Conservation (phyloP, 2,329 filamentous ascomycete genomes). For the Colletotrichum liriopes region DNA sequence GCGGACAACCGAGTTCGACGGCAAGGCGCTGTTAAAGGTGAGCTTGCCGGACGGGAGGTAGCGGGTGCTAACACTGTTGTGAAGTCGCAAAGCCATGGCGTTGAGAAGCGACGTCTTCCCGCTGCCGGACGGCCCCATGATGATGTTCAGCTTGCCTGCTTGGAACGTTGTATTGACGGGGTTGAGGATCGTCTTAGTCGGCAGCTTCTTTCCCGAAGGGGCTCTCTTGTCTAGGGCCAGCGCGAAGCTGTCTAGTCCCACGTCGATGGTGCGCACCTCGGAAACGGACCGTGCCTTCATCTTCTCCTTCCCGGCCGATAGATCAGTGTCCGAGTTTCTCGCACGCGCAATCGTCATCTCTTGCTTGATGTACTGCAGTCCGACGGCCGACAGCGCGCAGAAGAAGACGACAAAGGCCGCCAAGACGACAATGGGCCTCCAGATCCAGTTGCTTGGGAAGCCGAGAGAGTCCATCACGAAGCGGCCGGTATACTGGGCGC, state of each 20-base stretch:
- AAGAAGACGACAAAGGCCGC: conserved; percentile 76
- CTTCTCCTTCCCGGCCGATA: conserved; percentile 80
- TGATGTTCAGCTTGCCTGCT: conserved; percentile 79
- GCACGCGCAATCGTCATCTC: conserved; percentile 80
- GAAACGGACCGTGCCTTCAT: conserved; percentile 69
- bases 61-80: conserved; percentile 72
- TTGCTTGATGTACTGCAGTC: conserved; percentile 75
- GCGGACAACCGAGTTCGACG: conserved; percentile 78
- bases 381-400: conserved; percentile 71
- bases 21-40: conserved; percentile 78
- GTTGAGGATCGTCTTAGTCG: conserved; percentile 74
- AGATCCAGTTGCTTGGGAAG: conserved; percentile 78
- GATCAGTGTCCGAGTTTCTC: conserved; percentile 71
- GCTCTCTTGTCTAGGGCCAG: conserved; percentile 76
- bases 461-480: conserved; percentile 80
- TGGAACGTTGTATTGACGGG: conserved; percentile 78
- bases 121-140: conserved; percentile 85
- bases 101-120: conserved; percentile 85
- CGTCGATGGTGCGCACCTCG: conserved; percentile 73
- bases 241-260: conserved; percentile 76
- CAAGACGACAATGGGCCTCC: conserved; percentile 75
- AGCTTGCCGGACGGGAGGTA: conserved; percentile 76
- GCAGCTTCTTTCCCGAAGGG: conserved; percentile 65
- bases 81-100: conserved; percentile 78
- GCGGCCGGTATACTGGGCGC: conserved; percentile 77